Base-by-base conservation (phyloP, 2,329 filamentous ascomycete species). In the Aspergillus phoenicis region DNA sequence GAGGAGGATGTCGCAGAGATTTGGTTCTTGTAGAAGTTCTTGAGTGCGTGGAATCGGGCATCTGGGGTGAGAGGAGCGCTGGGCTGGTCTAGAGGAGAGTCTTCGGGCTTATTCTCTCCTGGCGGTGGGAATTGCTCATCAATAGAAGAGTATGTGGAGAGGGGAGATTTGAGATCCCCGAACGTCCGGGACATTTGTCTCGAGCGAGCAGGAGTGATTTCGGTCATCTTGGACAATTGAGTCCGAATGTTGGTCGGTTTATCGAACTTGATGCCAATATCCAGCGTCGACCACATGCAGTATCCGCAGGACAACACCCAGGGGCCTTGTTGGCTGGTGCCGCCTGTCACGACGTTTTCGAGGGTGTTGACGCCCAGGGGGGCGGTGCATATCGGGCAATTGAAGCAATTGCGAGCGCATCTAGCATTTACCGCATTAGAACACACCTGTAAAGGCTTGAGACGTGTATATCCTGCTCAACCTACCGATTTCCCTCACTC, bases 391-490 rank as follows among this genome's bases (percentile, higher is more conserved):
- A 93, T 82, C 0, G 95, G 95, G 70, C 95, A 99, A 73, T 96
- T 91, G 81, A 95, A 98, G 78, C 95, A 99, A 74, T 93, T 97
- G 66, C 95, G 85, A 17, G 92, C 94, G 75, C 95, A 97, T 73
- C 93, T 94, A 63, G 28, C 56, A 52, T 8, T 17, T 6, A 30
- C 26, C 8, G 38, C 26, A 43, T 59, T 33, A 58, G 52, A 24
- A 10, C 22, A 28, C 13, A 47, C 45, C 22, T 8, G 47, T 15
- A 39, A 13, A 45, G 13, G 4, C 20, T n/a, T 7, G 10, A 6
- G 33, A 26, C 13, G 5, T 8, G 41, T 45, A 13, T 15, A 33
- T n/a, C 24, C 15, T 22, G 61, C 43, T 48, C 53, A 61, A 76
- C 81, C 62, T 83, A 96, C 92, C 93, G 88, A 78, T 97, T 97